Percentiles rank a stretch among this genome's conserved stretches.
These are phyloP conservation scores for Bipolaris cookei DNA, from an alignment of 2,329 filamentous ascomycete species.

Conservation along the genomic window DNA sequence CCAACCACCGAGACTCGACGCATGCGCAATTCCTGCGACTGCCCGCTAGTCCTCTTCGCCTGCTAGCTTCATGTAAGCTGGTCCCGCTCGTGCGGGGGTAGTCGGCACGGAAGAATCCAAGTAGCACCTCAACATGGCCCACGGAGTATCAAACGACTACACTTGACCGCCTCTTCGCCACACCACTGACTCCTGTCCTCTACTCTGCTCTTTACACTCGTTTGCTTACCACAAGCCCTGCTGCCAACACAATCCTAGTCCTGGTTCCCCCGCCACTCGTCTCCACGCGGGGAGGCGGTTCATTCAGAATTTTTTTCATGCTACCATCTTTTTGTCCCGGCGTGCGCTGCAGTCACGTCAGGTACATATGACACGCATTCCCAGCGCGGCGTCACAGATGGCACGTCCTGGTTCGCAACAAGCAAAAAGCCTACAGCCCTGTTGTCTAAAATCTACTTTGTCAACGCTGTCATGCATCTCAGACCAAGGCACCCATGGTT, in stretches of 20 bases:
- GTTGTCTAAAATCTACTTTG: too few species aligned
- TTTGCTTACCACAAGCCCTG: neutral
- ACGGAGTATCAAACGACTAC: neutral
- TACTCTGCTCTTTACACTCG: neutral
- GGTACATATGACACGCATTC: too few species aligned
- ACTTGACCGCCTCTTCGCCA: slow-evolving; percentile 12
- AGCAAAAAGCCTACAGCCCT: too few species aligned
- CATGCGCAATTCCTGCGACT: neutral
- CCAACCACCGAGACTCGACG: neutral
- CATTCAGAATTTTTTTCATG: neutral
- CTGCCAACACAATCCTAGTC: neutral
- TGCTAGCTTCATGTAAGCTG: slow-evolving; percentile 1
- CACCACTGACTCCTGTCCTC: slow-evolving; percentile 1
- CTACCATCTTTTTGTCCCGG: too few species aligned
- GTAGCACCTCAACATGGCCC: slow-evolving; percentile 14
- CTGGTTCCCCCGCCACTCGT: neutral
- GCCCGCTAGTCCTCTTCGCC: slow-evolving; percentile 1
- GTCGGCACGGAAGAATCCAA: slow-evolving; percentile 1
- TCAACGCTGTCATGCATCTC: too few species aligned
- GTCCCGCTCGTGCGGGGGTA: slow-evolving; percentile 8
- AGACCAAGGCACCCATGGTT: too few species aligned
- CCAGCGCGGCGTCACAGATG: too few species aligned
- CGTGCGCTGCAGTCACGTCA: too few species aligned
- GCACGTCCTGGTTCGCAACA: too few species aligned
- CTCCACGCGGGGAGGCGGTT: slow-evolving; percentile 1